Percentiles rank a stretch among this genome's conserved stretches.
phyloP scores from a whole-genome alignment of 2,329 filamentous ascomycete genomes.

The Colletotrichum sp. region DNA sequence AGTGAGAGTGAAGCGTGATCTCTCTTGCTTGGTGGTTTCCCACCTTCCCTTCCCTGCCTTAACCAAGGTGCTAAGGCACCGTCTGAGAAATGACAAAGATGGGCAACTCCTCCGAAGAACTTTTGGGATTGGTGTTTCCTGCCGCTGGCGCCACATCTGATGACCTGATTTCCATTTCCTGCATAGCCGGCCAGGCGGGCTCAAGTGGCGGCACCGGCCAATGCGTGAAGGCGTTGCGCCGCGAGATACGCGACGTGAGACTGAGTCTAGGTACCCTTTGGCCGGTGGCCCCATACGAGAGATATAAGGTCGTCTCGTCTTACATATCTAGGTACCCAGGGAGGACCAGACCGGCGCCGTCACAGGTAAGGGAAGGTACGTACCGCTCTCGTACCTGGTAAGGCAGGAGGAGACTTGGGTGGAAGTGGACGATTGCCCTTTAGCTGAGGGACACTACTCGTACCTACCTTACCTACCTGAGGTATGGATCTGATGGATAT shows the following conservation, averaged over 20 bases:
- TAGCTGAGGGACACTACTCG: background rate
- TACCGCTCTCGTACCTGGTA: background rate
- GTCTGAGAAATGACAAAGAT: background rate
- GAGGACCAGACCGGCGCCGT: background rate
- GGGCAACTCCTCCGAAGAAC: background rate
- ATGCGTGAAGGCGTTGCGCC: background rate
- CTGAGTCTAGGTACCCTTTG: background rate
- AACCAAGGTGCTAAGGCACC: background rate
- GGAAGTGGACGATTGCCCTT: background rate
- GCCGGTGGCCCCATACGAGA: background rate
- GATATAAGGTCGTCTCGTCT: background rate
- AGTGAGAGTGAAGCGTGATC: background rate
- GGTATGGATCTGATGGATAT: no score
- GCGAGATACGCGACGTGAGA: background rate
- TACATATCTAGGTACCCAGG: background rate
- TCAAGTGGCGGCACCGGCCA: background rate
- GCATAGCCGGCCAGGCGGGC: background rate
- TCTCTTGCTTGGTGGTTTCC: background rate
- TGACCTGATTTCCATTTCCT: slow-evolving; percentile 9
- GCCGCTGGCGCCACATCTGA: slow-evolving; percentile 10
- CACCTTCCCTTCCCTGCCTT: background rate
- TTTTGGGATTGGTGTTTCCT: slow-evolving; percentile 1
- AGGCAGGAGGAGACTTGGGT: background rate
- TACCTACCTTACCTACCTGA: no score
- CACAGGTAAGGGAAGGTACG: background rate